Percentiles rank a stretch among this genome's conserved stretches.
These are phyloP conservation scores for Pichia exigua DNA, from an alignment of 805 yeast genomes.

Conservation along the genomic window DNA sequence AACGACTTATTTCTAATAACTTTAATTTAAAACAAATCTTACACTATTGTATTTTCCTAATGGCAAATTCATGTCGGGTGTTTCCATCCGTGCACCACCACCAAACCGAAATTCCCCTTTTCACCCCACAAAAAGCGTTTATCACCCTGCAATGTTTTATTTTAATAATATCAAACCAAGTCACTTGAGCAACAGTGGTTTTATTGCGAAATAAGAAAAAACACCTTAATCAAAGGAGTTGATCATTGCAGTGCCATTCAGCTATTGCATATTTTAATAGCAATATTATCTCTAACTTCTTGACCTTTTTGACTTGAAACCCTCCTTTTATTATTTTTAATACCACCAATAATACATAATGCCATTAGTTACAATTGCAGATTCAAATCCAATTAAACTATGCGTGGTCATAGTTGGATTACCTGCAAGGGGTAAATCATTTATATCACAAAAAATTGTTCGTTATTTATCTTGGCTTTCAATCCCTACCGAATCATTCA, in stretches of 20 bases:
- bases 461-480: slow-evolving; percentile 90
- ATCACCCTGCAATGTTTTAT: not conserved
- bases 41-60: not conserved
- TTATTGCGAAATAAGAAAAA: not conserved
- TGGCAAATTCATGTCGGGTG: not conserved
- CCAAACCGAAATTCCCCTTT: not conserved
- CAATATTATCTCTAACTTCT: not conserved
- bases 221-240: not conserved
- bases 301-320: not conserved
- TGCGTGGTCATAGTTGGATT: slow-evolving; percentile 87
- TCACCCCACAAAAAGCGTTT: not conserved
- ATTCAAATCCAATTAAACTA: slow-evolving; percentile 63
- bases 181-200: not conserved
- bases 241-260: not conserved
- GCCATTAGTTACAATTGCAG: slow-evolving; percentile 53
- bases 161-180: not conserved
- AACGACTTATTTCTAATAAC: not conserved
- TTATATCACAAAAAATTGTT: slow-evolving; percentile 90
- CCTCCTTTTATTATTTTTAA: not conserved
- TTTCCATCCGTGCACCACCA: not conserved
- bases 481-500: slow-evolving; percentile 77
- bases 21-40: not conserved
- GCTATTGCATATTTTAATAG: not conserved
- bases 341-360: slow-evolving; percentile 11
- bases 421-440: slow-evolving; percentile 89